phyloP scores from a whole-genome alignment of 768 basidiomycete genomes.

The Leucocoprinus leucothites region DNA sequence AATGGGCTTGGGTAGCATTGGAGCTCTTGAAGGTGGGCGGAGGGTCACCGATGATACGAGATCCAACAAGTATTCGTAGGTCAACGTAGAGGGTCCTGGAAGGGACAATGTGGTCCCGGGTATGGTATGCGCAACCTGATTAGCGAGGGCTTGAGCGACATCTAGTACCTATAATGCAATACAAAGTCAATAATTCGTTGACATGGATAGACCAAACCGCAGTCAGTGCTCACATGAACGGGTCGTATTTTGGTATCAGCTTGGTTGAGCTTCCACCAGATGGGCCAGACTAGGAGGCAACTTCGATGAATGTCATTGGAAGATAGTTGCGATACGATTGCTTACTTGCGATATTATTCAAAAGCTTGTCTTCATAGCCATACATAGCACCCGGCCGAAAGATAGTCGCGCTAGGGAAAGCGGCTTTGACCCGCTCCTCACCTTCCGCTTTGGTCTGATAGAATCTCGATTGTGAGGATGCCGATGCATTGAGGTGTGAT shows the following conservation, averaged over 20 bases:
- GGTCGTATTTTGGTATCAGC: constrained; percentile 86
- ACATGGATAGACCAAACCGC: constrained; percentile 10
- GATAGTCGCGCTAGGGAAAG: constrained; percentile 84
- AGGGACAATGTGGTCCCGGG: constrained; percentile 70
- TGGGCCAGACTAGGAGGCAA: constrained; percentile 68
- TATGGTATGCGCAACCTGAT: constrained; percentile 63
- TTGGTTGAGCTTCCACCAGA: constrained; percentile 92
- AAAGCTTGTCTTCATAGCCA: constrained; percentile 92
- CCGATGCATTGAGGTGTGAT: constrained; percentile 90
- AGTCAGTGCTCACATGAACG: constrained; percentile 67
- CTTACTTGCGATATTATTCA: constrained; percentile 90
- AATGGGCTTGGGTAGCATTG: constrained; percentile 70
- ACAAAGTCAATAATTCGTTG: constrained; percentile 16
- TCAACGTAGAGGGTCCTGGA: constrained; percentile 86
- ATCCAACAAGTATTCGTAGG: constrained; percentile 76
- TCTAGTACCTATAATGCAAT: constrained; percentile 68
- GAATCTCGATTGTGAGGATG: constrained; percentile 73
- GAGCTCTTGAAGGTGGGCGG: constrained; percentile 66
- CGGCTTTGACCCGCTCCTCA: constrained; percentile 80
- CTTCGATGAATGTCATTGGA: constrained; percentile 8
- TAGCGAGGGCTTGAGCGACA: constrained; percentile 88
- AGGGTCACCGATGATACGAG: constrained; percentile 81
- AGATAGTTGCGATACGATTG: constrained; percentile 9
- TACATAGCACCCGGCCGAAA: constrained; percentile 83
- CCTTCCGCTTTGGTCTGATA: constrained; percentile 90